These are phyloP conservation scores for Aurifilum marmelostoma DNA, from an alignment of 2,329 filamentous ascomycete genomes.

Conservation along the genomic window DNA sequence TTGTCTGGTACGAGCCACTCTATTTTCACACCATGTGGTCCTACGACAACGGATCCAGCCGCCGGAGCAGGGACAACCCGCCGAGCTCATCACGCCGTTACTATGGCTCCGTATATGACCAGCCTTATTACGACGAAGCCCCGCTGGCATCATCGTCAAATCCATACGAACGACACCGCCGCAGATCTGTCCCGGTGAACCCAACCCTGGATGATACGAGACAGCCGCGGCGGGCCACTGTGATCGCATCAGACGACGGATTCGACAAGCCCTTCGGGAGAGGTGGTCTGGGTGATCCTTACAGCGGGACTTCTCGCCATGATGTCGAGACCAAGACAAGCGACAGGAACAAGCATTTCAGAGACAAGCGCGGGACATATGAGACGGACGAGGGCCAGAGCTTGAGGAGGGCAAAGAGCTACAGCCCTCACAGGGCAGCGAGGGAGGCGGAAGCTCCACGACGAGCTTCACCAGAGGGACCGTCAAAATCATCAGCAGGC, in stretches of 20 bases:
- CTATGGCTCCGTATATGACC: conserved; percentile 22
- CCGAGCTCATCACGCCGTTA: conserved; percentile 21
- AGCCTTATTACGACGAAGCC: conserved; percentile 18
- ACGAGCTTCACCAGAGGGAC: conserved; percentile 14
- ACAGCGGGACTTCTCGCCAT: conserved; percentile 16
- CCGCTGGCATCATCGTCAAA: conserved; percentile 2
- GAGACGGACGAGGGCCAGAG: conserved; percentile 24
- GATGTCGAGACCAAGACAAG: conserved; percentile 23
- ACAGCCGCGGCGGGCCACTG: conserved; percentile 17
- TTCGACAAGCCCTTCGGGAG: conserved; percentile 9
- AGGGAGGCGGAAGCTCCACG: conserved; percentile 20
- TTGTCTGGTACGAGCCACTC: not conserved
- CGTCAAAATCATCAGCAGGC: conserved; percentile 17
- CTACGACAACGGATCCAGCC: conserved; percentile 25
- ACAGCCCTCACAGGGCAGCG: conserved; percentile 23
- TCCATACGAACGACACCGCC: conserved; percentile 23
- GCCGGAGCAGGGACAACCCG: conserved; percentile 22
- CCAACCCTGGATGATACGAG: conserved; percentile 2
- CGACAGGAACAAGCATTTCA: conserved; percentile 19
- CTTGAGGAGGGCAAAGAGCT: conserved; percentile 25
- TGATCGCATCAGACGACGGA: conserved; percentile 26
- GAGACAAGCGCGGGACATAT: conserved; percentile 21
- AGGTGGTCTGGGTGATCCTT: conserved; percentile 1
- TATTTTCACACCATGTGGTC: conserved; percentile 19
- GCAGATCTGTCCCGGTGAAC: conserved; percentile 21